Conservation (phyloP, 306 rosid species). For the Fagus crenata region DNA sequence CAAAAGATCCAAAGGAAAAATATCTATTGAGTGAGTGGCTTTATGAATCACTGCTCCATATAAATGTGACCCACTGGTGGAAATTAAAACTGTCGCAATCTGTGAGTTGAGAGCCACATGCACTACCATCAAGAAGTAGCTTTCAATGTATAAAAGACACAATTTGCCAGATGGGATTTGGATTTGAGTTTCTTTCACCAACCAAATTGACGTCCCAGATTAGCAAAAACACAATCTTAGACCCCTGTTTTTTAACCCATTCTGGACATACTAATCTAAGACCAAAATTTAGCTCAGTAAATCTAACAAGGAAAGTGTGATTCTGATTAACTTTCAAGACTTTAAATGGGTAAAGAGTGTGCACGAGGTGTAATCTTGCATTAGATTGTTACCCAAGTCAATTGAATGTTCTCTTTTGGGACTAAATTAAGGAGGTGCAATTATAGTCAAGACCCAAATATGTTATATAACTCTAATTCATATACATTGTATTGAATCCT, state of each 20-base stretch:
- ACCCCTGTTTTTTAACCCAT: background rate
- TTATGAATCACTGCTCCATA: background rate
- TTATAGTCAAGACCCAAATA: too few species aligned
- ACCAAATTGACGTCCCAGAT: background rate
- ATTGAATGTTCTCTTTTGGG: background rate
- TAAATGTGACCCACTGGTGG: background rate
- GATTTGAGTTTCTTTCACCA: background rate
- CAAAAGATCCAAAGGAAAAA: background rate
- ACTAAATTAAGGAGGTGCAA: too few species aligned
- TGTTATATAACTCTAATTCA: too few species aligned
- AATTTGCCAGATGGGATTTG: too few species aligned
- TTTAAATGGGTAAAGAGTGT: background rate
- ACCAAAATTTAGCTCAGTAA: background rate
- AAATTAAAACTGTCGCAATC: background rate
- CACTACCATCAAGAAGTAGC: background rate
- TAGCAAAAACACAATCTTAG: background rate
- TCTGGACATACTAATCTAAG: background rate
- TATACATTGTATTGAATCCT: too few species aligned
- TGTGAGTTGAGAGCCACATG: background rate
- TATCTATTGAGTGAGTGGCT: background rate
- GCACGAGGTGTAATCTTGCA: too few species aligned
- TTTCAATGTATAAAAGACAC: too few species aligned
- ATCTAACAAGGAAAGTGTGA: background rate
- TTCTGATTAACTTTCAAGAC: background rate
- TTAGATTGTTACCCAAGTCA: background rate